Percentiles rank a stretch among this genome's conserved stretches.
These are phyloP conservation scores for Agaricales sp. DNA, from an alignment of 1,284 basidiomycete genomes.

Conservation along the genomic window DNA sequence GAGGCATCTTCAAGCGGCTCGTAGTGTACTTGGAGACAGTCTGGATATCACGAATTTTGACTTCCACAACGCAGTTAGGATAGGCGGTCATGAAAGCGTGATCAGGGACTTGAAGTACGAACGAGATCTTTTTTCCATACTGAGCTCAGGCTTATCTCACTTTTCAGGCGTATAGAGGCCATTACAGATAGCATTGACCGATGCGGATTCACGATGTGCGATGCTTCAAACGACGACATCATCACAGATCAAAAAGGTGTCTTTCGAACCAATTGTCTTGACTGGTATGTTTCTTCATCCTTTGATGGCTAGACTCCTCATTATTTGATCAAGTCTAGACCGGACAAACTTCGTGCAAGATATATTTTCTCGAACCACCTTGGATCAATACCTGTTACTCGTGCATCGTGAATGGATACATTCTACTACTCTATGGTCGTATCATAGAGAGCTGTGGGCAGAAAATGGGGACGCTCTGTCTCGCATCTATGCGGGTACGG, in stretches of 20 bases:
- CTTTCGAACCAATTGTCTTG: conserved; percentile 92
- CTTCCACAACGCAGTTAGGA: conserved; percentile 79
- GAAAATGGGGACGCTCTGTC: conserved; percentile 90
- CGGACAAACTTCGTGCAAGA: conserved; percentile 98
- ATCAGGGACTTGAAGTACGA: conserved; percentile 62
- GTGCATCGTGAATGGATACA: conserved; percentile 69
- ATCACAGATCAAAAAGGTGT: conserved; percentile 83
- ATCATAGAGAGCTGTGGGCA: conserved; percentile 93
- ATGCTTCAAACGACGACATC: conserved; percentile 51
- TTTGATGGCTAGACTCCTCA: conserved; percentile 9
- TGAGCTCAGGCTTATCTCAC: conserved; percentile 5
- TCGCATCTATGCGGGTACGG: conserved; percentile 94
- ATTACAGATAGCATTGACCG: conserved; percentile 62
- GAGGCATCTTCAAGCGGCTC: conserved; percentile 60
- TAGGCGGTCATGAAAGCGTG: conserved; percentile 86
- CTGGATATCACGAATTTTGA: conserved; percentile 84
- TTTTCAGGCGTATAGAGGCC: conserved; percentile 42
- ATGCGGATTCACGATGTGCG: conserved; percentile 82
- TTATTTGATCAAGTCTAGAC: conserved; percentile 55
- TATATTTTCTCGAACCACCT: conserved; percentile 69
- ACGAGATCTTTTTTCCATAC: conserved; percentile 3
- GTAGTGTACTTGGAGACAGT: conserved; percentile 43
- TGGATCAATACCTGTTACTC: conserved; percentile 66
- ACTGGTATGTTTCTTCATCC: conserved; percentile 53
- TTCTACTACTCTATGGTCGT: conserved; percentile 65